Conservation (phyloP, 352 stramenopile genomes). For the Albugo candida region DNA sequence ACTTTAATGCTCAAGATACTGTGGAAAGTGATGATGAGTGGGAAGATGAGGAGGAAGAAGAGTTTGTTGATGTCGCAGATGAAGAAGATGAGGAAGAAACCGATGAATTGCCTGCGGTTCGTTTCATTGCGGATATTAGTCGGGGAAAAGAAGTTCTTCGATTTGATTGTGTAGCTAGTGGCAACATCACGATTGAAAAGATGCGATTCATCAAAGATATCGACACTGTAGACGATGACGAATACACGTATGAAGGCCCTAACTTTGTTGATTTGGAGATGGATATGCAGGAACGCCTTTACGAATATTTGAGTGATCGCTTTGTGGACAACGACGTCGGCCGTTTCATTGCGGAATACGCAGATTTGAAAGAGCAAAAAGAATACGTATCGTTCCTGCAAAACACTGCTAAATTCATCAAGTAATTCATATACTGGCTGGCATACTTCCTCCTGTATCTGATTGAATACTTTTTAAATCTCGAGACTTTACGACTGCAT, state of each 20-base stretch:
- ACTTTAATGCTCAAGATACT: conserved; percentile 60
- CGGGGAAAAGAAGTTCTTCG: conserved; percentile 53
- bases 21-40: conserved; percentile 51
- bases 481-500: conserved; percentile 19
- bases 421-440: conserved; percentile 15
- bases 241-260: conserved; percentile 53
- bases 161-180: conserved; percentile 67
- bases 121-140: conserved; percentile 51
- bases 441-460: neutral
- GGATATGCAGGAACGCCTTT: conserved; percentile 69
- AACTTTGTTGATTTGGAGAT: conserved; percentile 69
- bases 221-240: conserved; percentile 26
- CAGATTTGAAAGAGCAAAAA: conserved; percentile 72
- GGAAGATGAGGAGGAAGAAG: conserved; percentile 20
- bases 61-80: conserved; percentile 21
- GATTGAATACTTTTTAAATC: neutral
- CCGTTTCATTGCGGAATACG: conserved; percentile 71
- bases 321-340: conserved; percentile 68
- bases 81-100: conserved; percentile 37
- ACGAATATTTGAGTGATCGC: conserved; percentile 51
- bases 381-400: conserved; percentile 70
- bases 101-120: conserved; percentile 54
- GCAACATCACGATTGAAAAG: conserved; percentile 59
- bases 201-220: conserved; percentile 48
- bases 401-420: conserved; percentile 40